phyloP scores from a whole-genome alignment of 2,329 filamentous ascomycete species.

The Harringtonia aguacate region DNA sequence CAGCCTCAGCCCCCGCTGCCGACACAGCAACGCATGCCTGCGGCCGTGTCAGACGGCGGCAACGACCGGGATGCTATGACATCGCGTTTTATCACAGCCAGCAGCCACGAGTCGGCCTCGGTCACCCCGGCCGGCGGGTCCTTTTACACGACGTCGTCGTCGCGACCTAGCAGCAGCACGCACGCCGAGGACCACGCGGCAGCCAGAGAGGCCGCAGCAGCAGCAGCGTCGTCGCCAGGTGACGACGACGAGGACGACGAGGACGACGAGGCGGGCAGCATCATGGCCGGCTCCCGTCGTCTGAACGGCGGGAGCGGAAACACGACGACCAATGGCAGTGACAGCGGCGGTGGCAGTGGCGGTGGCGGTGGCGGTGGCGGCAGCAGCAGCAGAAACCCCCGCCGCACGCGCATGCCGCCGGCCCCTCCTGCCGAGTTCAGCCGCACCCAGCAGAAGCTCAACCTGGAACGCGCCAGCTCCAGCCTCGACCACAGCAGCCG shows the following conservation, averaged over 20 bases:
- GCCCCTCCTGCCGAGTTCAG: slow-evolving; percentile 42
- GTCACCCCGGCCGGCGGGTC: slow-evolving; percentile 40
- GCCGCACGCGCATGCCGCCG: slow-evolving; percentile 5
- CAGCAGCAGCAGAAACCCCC: neutral
- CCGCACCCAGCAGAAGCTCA: slow-evolving; percentile 65
- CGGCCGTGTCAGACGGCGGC: slow-evolving; percentile 25
- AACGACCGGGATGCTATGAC: slow-evolving; percentile 38
- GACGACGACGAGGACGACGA: neutral
- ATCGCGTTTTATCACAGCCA: slow-evolving; percentile 45
- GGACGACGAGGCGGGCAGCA: neutral
- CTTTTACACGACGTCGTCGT: slow-evolving; percentile 31
- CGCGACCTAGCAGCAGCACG: slow-evolving; percentile 9
- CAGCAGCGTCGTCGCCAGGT: slow-evolving; percentile 21
- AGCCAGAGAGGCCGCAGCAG: slow-evolving; percentile 30
- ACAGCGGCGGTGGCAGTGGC: neutral
- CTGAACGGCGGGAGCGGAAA: neutral
- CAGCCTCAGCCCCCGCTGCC: slow-evolving; percentile 21
- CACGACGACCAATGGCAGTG: neutral
- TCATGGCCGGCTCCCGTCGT: neutral
- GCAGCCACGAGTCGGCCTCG: slow-evolving; percentile 30
- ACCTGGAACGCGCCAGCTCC: slow-evolving; percentile 63
- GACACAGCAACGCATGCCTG: slow-evolving; percentile 9
- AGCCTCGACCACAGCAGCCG: slow-evolving; percentile 54
- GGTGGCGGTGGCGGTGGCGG: neutral
- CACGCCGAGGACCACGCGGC: slow-evolving; percentile 15